Base-by-base conservation (phyloP, 1,284 basidiomycete species). In the Boletellus deceptivus region DNA sequence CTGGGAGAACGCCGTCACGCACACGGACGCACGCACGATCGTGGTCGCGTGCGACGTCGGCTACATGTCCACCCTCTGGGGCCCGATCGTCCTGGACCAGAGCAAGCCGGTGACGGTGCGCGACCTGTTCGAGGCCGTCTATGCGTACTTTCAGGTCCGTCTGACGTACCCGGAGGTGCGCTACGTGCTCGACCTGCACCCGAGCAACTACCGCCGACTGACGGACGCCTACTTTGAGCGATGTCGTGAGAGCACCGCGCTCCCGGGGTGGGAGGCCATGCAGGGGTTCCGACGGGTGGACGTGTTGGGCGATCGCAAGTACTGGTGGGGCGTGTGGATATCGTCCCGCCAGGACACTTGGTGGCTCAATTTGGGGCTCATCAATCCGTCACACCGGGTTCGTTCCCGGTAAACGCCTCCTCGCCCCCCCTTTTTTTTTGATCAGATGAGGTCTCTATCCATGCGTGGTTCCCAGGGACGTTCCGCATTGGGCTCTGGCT, bases 251-350 rank as follows among this genome's bases (percentile, higher is more conserved):
- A 59, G 59, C 11, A 44, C 47, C 4, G 62, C 55, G 11, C 49
- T 75, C 6, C 53, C 61, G 0, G 69, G 59, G 9, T 68, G 63
- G 56, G 69, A 71, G 38, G 54, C 60, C 27, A 50, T 25, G 44
- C 64, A 71, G 37, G 75, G 73, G 0, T 59, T 72, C 42, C 65
- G 61, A 45, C 62, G 75, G 35, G 65, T 68, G 25, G 73, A 75
- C 53, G 67, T 64, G 48, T 59, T 75, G 33, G 70, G 67, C 2
- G 64, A 68, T 43, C 46, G 57, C 17, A 67, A 55, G 43, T 43
- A 58, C 33, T 75, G 63, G 59, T 69, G 67, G 65, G 73, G 72
- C 1, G 39, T 68, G 50, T 70, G 66, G 70, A 56, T 69, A 33
- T 55, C 66, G 25, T 58, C 62, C 1, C 58, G 27, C 4, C 2